Base-by-base conservation (phyloP, 345 rosid species). In the Bruguiera sexangula region DNA sequence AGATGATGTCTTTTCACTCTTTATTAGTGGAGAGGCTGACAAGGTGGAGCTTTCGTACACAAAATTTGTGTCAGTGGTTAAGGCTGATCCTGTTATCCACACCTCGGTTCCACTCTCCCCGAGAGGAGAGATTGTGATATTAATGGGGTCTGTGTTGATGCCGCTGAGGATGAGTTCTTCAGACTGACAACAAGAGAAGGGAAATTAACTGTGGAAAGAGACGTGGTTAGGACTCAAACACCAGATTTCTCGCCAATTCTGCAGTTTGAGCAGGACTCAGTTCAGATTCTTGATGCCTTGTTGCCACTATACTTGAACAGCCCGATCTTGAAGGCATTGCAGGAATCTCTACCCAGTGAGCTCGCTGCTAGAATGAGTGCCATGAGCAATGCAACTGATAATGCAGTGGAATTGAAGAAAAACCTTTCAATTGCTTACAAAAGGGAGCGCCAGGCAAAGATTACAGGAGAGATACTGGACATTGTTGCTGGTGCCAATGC, bases 401-500 rank as follows among this genome's bases (percentile, higher is more conserved):
- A 94, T 78, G 97, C 97, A 0, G 4, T 20, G 8, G 98, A 91
- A 59, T 78, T 91, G 81, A 88, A 74, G 89, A 94, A 83, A 85
- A 58, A 31, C 18, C 84, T 91, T 63, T 89, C 96, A 1, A 74
- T 54, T 0, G 68, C 79, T 69, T 94, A 94, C 74, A 94, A 94
- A 63, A 72, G 98, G 75, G 63, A 84, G 78, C 93, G 98, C 54
- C 98, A 91, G 75, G 98, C 97, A 22, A 94, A 94, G 81, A 89
- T 94, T 72, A 94, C 97, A 0, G 98, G 96, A 19, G 98, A 94
- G 75, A 89, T 91, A 29, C 79, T 91, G 88, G 97, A 94, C 82
- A 89, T 94, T 78, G 91, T 91, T 65, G 94, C 98, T 6, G 98
- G 98, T 72, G 98, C 98, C 58, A 68, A 88, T 69, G 97, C 98